Evolutionary conservation across 2,329 filamentous ascomycete species (phyloP), one percentile per base, ranked within the genome.

Genomic region (Exophiala viscosa): DNA sequence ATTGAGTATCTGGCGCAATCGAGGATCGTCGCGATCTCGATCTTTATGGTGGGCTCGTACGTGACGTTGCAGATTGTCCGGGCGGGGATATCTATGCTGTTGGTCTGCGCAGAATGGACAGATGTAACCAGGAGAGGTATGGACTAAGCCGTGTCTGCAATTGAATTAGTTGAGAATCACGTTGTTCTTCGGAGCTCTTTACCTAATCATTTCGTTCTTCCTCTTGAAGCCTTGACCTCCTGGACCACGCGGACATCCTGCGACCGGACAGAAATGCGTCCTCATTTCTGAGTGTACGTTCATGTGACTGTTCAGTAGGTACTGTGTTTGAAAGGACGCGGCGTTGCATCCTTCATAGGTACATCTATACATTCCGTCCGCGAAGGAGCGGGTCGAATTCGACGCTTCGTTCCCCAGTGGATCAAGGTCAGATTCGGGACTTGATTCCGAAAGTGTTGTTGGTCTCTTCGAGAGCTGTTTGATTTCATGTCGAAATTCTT

Each of bases 101-200:
- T 90, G 81, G 65, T 96, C 90, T 1, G 90, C 88, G 69, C 93
- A 99, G 67, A 96, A 97, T 0, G 93, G 93, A 69, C 93, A 99
- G 28, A 96, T 85, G 65, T 97, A 99, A 55, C 92, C 92, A 1
- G 93, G 93, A 6, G 90, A 95, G 60, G 90, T 86, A 66, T 99
- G 93, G 3, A 97, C 93, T 2, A 97, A 79, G 1, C 92, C 91
- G 64, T 86, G 83, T n/a, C 83, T 62, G 23, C 23, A 7, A 34
- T 32, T 17, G 18, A 74, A 56, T 35, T 34, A 28, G 41, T 48
- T 23, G 48, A 43, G 18, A 18, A 18, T 0, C 35, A 6, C 7
- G 28, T 42, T 42, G 11, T n/a, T 40, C 13, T 13, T 9, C 14
- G 17, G 20, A 7, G 17, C 59, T 2, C 23, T 28, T 34, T 52